These are phyloP conservation scores for Lumnitzera racemosa DNA, from an alignment of 345 rosid genomes.

Conservation along the genomic window DNA sequence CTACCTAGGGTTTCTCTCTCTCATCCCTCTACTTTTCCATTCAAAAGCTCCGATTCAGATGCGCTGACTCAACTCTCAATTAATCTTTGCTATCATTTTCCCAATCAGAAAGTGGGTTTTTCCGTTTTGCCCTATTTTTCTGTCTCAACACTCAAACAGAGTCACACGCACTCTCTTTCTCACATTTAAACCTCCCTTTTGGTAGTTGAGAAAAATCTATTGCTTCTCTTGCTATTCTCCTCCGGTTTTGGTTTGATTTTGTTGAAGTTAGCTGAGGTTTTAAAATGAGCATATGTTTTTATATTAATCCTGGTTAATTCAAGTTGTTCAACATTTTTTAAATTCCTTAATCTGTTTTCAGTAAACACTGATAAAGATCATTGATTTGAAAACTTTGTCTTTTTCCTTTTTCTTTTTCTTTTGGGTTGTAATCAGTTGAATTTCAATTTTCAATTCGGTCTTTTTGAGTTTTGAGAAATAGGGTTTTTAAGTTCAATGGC, in stretches of 20 bases:
- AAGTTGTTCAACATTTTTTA: background rate
- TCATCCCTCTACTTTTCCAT: no score
- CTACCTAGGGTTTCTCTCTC: background rate
- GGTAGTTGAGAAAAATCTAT: constrained; percentile 7
- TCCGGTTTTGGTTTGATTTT: constrained; percentile 12
- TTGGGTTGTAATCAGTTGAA: constrained; percentile 1
- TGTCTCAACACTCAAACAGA: background rate
- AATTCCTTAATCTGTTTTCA: background rate
- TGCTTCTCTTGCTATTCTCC: constrained; percentile 4
- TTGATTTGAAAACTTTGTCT: background rate
- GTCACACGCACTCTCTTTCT: background rate
- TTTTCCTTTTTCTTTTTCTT: constrained; percentile 4
- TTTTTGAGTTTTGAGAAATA: constrained; percentile 14
- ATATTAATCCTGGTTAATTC: constrained; percentile 22
- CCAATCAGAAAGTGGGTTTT: background rate
- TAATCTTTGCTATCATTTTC: background rate
- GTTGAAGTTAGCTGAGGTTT: constrained; percentile 23
- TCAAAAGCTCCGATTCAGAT: no score
- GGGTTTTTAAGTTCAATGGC: constrained; percentile 33
- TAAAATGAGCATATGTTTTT: constrained; percentile 18
- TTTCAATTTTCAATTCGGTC: background rate
- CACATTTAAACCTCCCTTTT: background rate
- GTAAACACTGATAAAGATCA: background rate
- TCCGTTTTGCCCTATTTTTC: background rate
- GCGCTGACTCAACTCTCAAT: no score